A percentile compares a stretch with the other conserved stretches of the same genome.
These are phyloP conservation scores for Dryas octopetala DNA, from an alignment of 306 rosid species.

Conservation along the genomic window DNA sequence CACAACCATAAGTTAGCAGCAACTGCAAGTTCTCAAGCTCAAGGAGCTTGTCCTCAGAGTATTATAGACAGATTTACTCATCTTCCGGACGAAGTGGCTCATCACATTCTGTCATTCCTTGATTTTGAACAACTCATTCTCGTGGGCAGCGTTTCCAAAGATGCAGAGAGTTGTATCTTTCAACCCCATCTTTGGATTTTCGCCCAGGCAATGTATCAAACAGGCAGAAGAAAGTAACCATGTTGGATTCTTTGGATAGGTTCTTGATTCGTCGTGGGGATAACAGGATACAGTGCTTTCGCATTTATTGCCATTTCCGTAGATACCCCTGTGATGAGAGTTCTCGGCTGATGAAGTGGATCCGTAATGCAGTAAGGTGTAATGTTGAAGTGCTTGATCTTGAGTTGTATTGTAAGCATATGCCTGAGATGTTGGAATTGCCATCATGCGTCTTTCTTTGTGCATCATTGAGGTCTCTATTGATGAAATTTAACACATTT, in stretches of 20 bases:
- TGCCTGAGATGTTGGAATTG: not conserved
- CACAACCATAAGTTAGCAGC: not conserved
- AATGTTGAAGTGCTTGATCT: constrained; percentile 3
- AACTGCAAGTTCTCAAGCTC: not conserved
- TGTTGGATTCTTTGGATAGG: not conserved
- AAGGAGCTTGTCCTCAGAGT: not conserved
- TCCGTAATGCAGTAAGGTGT: not conserved
- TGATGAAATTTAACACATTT: not conserved
- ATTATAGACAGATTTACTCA: not conserved
- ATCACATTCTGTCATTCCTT: not conserved
- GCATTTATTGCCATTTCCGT: not conserved
- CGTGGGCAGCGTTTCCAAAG: not conserved
- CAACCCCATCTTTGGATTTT: not conserved
- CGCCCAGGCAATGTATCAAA: too few relatives aligned
- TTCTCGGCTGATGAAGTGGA: not conserved
- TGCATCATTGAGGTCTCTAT: not conserved
- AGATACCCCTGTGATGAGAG: not conserved
- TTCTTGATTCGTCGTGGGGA: not conserved
- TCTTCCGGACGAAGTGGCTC: not conserved
- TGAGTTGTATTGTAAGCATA: not conserved
- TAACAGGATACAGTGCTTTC: not conserved
- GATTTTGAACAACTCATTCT: too few relatives aligned
- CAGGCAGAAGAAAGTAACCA: too few relatives aligned
- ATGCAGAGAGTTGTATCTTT: not conserved
- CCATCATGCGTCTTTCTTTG: not conserved